phyloP scores from a whole-genome alignment of 768 basidiomycete genomes.

The Boletus barrowsii region DNA sequence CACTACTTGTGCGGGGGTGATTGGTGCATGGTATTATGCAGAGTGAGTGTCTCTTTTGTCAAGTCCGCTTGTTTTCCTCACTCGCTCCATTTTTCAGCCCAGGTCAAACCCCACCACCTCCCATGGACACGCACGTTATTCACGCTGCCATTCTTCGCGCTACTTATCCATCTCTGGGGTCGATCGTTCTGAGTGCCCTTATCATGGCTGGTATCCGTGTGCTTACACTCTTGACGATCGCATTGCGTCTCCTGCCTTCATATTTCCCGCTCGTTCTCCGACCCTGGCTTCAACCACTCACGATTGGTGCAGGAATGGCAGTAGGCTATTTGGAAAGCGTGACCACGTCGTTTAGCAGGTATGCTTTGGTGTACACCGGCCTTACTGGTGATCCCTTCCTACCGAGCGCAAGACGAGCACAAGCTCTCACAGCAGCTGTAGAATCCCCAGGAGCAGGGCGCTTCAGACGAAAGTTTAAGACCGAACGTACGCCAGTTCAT shows the following conservation, averaged over 20 bases:
- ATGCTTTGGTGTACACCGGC: slow-evolving; percentile 70
- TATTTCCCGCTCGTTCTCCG: slow-evolving; percentile 46
- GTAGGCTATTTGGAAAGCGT: slow-evolving; percentile 43
- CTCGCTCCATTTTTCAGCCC: slow-evolving; percentile 17
- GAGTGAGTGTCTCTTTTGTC: slow-evolving; percentile 38
- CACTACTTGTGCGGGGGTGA: slow-evolving; percentile 74
- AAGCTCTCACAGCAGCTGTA: slow-evolving; percentile 53
- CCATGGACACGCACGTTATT: slow-evolving; percentile 66
- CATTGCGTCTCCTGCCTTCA: slow-evolving; percentile 53
- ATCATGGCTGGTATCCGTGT: slow-evolving; percentile 70
- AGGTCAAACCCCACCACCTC: slow-evolving; percentile 35
- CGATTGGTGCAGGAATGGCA: slow-evolving; percentile 35
- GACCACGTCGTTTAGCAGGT: slow-evolving; percentile 56
- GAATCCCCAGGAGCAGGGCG: slow-evolving; percentile 43
- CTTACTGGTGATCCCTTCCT: slow-evolving; percentile 73
- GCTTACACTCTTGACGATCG: slow-evolving; percentile 46
- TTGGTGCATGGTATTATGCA: slow-evolving; percentile 91
- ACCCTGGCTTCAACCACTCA: slow-evolving; percentile 41
- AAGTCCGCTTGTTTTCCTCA: neutral
- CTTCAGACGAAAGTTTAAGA: slow-evolving; percentile 47
- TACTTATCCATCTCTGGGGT: slow-evolving; percentile 78
- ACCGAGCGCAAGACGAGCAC: slow-evolving; percentile 52
- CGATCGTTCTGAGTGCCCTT: slow-evolving; percentile 71
- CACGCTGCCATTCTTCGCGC: slow-evolving; percentile 78
- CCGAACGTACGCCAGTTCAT: slow-evolving; percentile 49